phyloP scores from a whole-genome alignment of 2,329 filamentous ascomycete species.

The Aureobasidium sp. region DNA sequence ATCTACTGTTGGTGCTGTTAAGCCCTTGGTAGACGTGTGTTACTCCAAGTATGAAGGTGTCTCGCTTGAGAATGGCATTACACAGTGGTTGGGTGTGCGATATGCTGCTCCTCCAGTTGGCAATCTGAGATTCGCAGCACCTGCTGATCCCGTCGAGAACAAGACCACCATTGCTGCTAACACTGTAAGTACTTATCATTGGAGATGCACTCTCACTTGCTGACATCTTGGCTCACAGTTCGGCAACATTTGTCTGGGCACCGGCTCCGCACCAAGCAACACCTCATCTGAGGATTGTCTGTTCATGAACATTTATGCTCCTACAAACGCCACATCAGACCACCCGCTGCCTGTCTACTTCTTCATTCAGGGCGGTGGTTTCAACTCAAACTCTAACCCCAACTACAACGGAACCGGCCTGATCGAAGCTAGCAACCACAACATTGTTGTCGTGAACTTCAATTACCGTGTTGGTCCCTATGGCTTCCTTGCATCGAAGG shows the following conservation, averaged over 20 bases:
- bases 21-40: conserved; percentile 51
- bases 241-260: conserved; percentile 33
- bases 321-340: conserved; percentile 43
- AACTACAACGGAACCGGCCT: conserved; percentile 57
- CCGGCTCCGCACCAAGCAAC: conserved; percentile 25
- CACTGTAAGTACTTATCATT: conserved; percentile 35
- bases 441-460: conserved; percentile 63
- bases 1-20: conserved; percentile 26
- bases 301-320: conserved; percentile 58
- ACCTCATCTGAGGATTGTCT: conserved; percentile 60
- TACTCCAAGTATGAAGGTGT: conserved; percentile 62
- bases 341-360: conserved; percentile 59
- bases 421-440: conserved; percentile 50
- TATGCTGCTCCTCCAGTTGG: conserved; percentile 66
- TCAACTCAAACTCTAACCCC: conserved; percentile 40
- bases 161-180: conserved; percentile 47
- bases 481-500: conserved; percentile 60
- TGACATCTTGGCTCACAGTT: conserved; percentile 17
- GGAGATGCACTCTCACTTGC: too few species aligned
- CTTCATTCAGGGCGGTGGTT: conserved; percentile 45
- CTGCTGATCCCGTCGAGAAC: conserved; percentile 52
- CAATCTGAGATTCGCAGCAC: conserved; percentile 58
- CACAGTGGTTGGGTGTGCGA: conserved; percentile 67
- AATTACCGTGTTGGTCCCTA: conserved; percentile 72
- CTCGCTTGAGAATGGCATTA: conserved; percentile 50